A percentile compares a stretch with the other conserved stretches of the same genome.
phyloP scores from a whole-genome alignment of 805 yeast species.

The Candida ortonii region DNA sequence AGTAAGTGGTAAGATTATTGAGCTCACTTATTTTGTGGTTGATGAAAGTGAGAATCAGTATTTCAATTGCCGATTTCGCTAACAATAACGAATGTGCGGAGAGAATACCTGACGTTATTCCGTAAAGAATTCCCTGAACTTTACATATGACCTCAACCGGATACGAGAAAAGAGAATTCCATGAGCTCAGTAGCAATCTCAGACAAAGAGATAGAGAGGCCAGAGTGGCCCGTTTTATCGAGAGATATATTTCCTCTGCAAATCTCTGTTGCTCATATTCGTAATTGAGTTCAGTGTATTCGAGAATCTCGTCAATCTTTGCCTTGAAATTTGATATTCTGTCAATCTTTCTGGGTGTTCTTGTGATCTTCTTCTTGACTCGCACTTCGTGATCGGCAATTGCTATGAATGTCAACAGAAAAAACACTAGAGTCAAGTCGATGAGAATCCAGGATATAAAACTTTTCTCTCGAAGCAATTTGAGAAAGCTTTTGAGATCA shows the following conservation, averaged over 20 bases:
- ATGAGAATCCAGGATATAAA: slow-evolving; percentile 58
- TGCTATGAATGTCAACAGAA: slow-evolving; percentile 31
- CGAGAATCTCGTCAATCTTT: slow-evolving; percentile 3
- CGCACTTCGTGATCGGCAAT: slow-evolving; percentile 15
- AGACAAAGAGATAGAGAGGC: not conserved
- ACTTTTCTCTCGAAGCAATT: slow-evolving; percentile 38
- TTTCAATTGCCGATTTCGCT: slow-evolving; percentile 82
- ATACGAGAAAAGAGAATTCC: slow-evolving; percentile 10
- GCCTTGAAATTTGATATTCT: slow-evolving; percentile 5
- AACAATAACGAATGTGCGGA: slow-evolving; percentile 83
- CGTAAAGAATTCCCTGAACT: slow-evolving; percentile 59
- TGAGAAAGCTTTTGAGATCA: slow-evolving; percentile 44
- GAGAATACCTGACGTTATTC: slow-evolving; percentile 67
- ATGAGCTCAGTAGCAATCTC: not conserved
- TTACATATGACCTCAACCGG: slow-evolving; percentile 24
- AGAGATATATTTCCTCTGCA: not conserved
- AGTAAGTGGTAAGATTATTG: slow-evolving; percentile 42
- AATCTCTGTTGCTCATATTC: not conserved
- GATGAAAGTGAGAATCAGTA: slow-evolving; percentile 46
- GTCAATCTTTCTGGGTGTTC: slow-evolving; percentile 5
- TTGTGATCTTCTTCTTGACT: slow-evolving; percentile 5
- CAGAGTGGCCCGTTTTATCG: not conserved
- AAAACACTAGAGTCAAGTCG: slow-evolving; percentile 32
- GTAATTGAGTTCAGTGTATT: not conserved
- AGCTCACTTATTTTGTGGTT: slow-evolving; percentile 32